Base-by-base conservation (phyloP, 495 filamentous ascomycete genomes). In the Xylaria grammica region DNA sequence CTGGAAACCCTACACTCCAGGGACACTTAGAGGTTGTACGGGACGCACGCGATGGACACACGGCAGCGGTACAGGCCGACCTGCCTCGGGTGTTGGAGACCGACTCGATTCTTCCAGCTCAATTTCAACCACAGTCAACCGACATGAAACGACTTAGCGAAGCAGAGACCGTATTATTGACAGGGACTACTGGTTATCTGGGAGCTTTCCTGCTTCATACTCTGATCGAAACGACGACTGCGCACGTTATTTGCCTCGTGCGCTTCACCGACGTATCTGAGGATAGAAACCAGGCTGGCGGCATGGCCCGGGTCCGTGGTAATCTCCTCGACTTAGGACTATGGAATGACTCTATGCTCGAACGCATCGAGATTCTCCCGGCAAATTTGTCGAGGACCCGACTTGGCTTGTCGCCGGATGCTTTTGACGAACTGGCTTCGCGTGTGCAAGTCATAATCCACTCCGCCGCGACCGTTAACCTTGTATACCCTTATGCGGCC, bases 401-500 rank as follows among this genome's bases (percentile, higher is more conserved):
- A 2, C 81, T 90, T 59, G 88, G 87, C 26, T 79, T 90, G 48
- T 71, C 73, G 0, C 82, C 80, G 0, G 82, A 86, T 15, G 75
- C 73, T 9, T 91, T 87, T 60, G 79, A 85, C 15, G 80, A 87
- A 24, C 76, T 90, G 6, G 85, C 84, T 0, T 62, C 75, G 19
- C 82, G 83, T 8, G 78, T 87, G 2, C 81, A 89, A 62, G 87
- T 89, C 24, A 87, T 90, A 40, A 80, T 90, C 9, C 87, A 90
- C 65, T 84, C 86, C 26, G 87, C 82, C 9, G 87, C 87, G 13
- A 87, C 85, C 1, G 87, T 90, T 38, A 90, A 89, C 67, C 79
- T 90, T 22, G 87, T 90, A 0, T 89, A 89, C 66, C 86, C 87
- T 0, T 90, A 89, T 61, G 87, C 86, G 34, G 82, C 86, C 4